Evolutionary conservation across 2,329 filamentous ascomycete genomes (phyloP).

Genomic region (Colletotrichum sp.): DNA sequence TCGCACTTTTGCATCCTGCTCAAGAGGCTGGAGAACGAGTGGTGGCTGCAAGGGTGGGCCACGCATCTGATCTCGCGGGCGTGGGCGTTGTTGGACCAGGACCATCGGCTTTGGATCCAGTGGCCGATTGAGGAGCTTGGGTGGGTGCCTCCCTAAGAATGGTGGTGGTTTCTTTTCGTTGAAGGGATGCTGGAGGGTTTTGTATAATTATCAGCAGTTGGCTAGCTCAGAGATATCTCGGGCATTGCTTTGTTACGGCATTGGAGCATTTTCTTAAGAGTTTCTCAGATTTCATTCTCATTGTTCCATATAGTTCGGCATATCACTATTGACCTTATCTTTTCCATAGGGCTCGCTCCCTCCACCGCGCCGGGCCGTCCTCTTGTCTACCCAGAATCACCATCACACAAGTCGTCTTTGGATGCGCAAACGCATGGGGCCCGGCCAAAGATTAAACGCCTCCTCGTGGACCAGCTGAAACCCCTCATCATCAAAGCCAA

Average conservation of each 20-base stretch:
- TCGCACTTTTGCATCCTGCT: conserved; percentile 37
- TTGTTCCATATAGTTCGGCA: not conserved
- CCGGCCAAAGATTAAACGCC: not conserved
- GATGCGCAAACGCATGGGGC: not conserved
- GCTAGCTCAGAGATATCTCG: not conserved
- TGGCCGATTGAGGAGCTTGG: conserved; percentile 29
- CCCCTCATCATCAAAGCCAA: conserved; percentile 24
- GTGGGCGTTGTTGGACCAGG: conserved; percentile 37
- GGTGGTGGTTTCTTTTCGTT: not conserved
- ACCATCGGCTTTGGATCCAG: conserved; percentile 38
- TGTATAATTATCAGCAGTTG: not conserved
- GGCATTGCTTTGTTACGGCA: not conserved
- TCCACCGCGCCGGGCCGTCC: not conserved
- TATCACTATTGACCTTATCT: not conserved
- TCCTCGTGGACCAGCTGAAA: not conserved
- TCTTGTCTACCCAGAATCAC: not conserved
- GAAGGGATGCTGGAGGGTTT: not conserved
- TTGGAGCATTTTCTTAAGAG: not conserved
- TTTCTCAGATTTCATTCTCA: not conserved
- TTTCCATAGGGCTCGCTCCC: not conserved
- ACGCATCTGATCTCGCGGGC: conserved; percentile 34
- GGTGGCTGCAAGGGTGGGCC: conserved; percentile 42
- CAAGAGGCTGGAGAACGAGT: conserved; percentile 33
- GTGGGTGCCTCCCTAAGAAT: conserved; percentile 22
- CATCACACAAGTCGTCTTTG: not conserved